Base-by-base conservation (phyloP, 495 filamentous ascomycete species). In the Aeminium ludgeri region DNA sequence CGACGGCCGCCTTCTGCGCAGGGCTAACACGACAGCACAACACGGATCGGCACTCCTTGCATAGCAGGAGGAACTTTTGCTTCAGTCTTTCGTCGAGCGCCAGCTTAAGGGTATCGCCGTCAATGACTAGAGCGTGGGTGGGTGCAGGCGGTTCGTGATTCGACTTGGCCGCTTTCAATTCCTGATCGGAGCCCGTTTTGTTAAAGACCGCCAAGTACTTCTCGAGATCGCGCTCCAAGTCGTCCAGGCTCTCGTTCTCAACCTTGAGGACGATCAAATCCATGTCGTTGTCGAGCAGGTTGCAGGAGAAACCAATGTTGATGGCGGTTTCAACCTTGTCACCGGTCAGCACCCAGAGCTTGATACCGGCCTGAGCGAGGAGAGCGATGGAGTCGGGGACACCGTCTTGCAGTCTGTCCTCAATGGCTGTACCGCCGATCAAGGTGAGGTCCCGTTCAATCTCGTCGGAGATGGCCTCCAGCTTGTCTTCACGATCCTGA, bases 271-370 rank as follows among this genome's bases (percentile, higher is more conserved):
- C 74, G 50, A 99, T 81, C 34, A 99, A 65, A 48, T 99, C 89
- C 91, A 99, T 94, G 46, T 89, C 78, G 59, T 95, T 99, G 61
- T 86, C 80, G 32, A 99, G 70, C 28, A 99, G 71, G 45, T 99
- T 99, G 68, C 91, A 96, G 10, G 91, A 96, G 61, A 96, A 99
- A 16, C 91, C 91, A 58, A 99, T 99, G 60, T 99, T 99, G 72
- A 99, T 96, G 31, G 91, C 91, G 35, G 91, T 99, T 60, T 96
- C 91, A 35, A 96, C 87, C 62, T 95, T 99, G 65, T 99, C 91
- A 41, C 91, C 91, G 25, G 91, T 99, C 34, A 99, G 65, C 42
- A 99, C 91, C 91, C 91, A 99, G n/a, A 99, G 73, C 56, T 99
- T 99, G 61, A 99, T 95, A 45, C 91, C 91, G 36, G 91, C 91